Base-by-base conservation (phyloP, 208 protist genomes). In the Wallacemonas sp. region DNA sequence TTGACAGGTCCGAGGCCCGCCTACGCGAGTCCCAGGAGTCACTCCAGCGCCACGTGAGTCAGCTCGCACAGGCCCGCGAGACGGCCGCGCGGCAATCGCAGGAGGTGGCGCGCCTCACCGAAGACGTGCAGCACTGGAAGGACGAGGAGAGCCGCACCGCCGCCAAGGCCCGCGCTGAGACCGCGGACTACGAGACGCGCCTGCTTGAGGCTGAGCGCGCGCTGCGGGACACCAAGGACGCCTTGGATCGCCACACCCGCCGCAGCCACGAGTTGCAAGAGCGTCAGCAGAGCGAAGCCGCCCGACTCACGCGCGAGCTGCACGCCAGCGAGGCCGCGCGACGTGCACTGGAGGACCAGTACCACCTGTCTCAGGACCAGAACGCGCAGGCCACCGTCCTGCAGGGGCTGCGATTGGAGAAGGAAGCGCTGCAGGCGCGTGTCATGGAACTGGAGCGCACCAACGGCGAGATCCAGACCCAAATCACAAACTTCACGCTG, bases 301-400 rank as follows among this genome's bases (percentile, higher is more conserved):
- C 72, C 19, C 77, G 83, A 2, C 75, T 96, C 19, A 83, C 87
- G 29, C 80, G 90, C 5, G 90, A 96, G 74, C 75, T 96, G 26
- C 90, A 96, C 68, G 85, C 90, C 3, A 96, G 90, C 43, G 90
- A 96, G 74, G 87, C 86, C 4, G 87, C 90, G 11, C 83, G 90
- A 3, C 74, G 67, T 23, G 81, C 83, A 0, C 64, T 92, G 30
- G 83, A 96, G 63, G 81, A 88, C n/a, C 90, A 93, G 61, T 83
- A 72, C 26, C 80, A 83, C 39, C 70, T 87, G 14, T 41, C 68
- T 48, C 73, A 87, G 19, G 87, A 91, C 39, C 49, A 34, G 34
- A 77, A 80, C 47, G 75, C 68, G 24, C 80, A 85, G 36, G 61
- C 65, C 6, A 52, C 36, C 8, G 60, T 85, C 21, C 16, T 90